These are phyloP conservation scores for Funneliformis geosporum DNA, from an alignment of 192 early-diverging fungal species.

Conservation along the genomic window DNA sequence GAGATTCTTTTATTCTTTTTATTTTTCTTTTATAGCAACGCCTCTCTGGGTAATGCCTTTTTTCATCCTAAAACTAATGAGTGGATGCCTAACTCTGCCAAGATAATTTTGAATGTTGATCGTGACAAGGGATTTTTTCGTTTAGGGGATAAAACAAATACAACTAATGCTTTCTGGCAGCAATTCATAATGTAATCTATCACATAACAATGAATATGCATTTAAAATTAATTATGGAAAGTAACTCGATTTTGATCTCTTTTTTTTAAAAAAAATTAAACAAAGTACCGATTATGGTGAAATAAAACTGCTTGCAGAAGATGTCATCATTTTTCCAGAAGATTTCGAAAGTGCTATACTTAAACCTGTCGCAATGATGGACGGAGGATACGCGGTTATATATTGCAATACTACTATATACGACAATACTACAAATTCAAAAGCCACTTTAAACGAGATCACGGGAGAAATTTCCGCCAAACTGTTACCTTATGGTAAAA, in stretches of 20 bases:
- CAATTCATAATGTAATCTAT: not conserved
- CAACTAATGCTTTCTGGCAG: not conserved
- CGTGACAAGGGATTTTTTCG: not conserved
- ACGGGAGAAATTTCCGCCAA: no score
- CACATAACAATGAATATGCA: no score
- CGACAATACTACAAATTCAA: not conserved
- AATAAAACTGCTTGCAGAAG: not conserved
- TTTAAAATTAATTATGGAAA: not conserved
- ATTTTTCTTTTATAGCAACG: not conserved
- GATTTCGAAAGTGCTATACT: not conserved
- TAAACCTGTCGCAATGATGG: not conserved
- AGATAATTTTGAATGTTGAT: not conserved
- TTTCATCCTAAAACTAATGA: not conserved
- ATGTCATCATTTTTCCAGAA: not conserved
- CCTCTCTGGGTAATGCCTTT: not conserved
- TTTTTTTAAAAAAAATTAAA: not conserved
- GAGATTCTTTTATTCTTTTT: no score
- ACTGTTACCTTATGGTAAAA: no score
- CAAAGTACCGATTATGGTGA: not conserved
- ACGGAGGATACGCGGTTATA: not conserved
- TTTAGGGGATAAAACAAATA: not conserved
- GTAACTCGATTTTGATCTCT: no score
- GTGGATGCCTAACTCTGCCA: not conserved
- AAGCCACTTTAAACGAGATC: not conserved
- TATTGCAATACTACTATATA: not conserved